Percentiles rank a stretch among this genome's conserved stretches.
These are phyloP conservation scores for Apiotrichum brassicae DNA, from an alignment of 1,284 basidiomycete species.

Conservation along the genomic window DNA sequence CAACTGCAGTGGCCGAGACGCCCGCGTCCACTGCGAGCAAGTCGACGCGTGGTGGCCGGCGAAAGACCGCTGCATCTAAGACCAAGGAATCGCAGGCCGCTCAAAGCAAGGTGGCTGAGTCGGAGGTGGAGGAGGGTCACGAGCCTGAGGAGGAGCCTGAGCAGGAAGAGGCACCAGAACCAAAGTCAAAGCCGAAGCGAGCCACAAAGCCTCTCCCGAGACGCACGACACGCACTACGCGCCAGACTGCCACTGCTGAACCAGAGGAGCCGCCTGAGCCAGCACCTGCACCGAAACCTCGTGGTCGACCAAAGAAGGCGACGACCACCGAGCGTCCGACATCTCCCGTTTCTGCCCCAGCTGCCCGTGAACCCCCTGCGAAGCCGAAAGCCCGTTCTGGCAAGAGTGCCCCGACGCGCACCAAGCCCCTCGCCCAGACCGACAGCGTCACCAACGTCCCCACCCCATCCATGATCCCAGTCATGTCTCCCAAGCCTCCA, in stretches of 20 bases:
- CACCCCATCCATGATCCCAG: slow-evolving; percentile 3
- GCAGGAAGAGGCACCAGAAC: slow-evolving; percentile 3
- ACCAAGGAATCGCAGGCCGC: too few species aligned
- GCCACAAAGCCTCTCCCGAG: slow-evolving; percentile 15
- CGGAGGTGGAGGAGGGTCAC: neutral
- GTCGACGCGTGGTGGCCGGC: neutral
- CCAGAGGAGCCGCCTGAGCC: neutral
- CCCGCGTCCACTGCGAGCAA: neutral
- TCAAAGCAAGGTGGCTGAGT: neutral
- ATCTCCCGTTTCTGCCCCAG: too few species aligned
- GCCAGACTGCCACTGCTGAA: neutral
- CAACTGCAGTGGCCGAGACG: neutral
- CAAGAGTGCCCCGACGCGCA: slow-evolving; percentile 3
- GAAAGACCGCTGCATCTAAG: neutral
- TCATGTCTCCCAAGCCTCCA: neutral
- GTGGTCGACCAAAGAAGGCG: neutral
- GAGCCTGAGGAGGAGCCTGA: slow-evolving; percentile 1
- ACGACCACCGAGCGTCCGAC: too few species aligned
- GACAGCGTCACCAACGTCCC: slow-evolving; percentile 34
- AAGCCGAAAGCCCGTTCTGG: neutral
- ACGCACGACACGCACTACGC: slow-evolving; percentile 3
- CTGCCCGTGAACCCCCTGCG: too few species aligned
- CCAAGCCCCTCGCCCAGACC: slow-evolving; percentile 19
- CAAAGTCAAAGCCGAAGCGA: slow-evolving; percentile 5
- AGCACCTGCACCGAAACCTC: neutral